phyloP scores from a whole-genome alignment of 2,329 filamentous ascomycete species.

The Didymella segeticola region DNA sequence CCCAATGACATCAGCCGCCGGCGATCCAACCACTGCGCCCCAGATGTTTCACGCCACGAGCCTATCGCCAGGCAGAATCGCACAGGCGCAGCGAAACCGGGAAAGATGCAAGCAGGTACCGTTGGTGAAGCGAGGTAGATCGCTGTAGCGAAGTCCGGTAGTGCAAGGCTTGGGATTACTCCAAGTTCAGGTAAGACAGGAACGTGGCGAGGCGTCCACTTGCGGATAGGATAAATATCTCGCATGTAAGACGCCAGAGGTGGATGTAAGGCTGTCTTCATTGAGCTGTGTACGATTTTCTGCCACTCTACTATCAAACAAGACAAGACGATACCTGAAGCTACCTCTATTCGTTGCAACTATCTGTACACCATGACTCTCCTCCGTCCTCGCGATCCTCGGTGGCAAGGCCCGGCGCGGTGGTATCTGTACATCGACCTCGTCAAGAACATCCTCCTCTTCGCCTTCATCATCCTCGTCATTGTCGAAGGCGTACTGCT shows the following conservation, averaged over 20 bases:
- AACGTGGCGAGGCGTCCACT: slow-evolving; percentile 4
- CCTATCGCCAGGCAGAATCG: slow-evolving; percentile 1
- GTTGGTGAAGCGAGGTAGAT: neutral
- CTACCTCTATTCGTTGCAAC: neutral
- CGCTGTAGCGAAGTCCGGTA: neutral
- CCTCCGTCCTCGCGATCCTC: neutral
- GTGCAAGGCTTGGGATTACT: no score
- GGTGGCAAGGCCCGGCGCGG: slow-evolving; percentile 2
- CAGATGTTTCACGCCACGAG: neutral
- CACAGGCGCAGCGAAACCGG: neutral
- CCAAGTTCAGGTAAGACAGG: neutral
- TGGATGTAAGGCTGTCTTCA: neutral
- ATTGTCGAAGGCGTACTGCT: slow-evolving; percentile 1
- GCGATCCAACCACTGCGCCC: slow-evolving; percentile 2
- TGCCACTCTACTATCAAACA: neutral
- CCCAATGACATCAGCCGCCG: slow-evolving; percentile 4
- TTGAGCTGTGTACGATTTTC: neutral
- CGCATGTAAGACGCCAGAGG: neutral
- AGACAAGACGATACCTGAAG: neutral
- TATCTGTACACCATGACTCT: neutral
- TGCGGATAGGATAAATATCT: neutral
- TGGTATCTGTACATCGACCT: neutral
- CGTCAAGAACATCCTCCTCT: neutral
- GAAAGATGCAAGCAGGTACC: neutral
- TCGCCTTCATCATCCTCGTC: neutral